phyloP scores from a whole-genome alignment of 2,329 filamentous ascomycete species.

The Hypomyces rosellus region DNA sequence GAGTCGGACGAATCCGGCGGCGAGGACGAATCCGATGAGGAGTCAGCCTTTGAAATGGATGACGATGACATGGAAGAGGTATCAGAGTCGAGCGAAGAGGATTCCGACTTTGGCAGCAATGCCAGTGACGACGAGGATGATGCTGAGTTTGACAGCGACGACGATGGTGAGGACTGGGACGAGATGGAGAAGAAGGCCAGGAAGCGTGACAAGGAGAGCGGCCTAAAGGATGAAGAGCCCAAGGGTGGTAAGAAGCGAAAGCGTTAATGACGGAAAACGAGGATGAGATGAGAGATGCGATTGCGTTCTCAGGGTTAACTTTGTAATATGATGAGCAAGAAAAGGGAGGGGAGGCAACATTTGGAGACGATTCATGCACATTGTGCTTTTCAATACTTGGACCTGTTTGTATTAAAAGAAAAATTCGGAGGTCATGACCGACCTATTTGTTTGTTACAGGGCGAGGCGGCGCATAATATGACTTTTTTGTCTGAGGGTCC shows the following conservation, averaged over 20 bases:
- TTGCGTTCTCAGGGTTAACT: not conserved
- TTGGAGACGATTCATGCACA: not conserved
- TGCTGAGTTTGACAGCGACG: constrained; percentile 60
- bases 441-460: not conserved
- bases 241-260: constrained; percentile 51
- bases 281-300: constrained; percentile 1
- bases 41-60: constrained; percentile 85
- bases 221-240: constrained; percentile 49
- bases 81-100: constrained; percentile 71
- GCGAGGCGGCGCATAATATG: not conserved
- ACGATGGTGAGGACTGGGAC: constrained; percentile 87
- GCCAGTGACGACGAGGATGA: constrained; percentile 71
- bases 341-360: not conserved
- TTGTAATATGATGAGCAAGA: not conserved
- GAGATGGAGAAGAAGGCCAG: constrained; percentile 87
- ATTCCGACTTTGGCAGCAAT: constrained; percentile 90
- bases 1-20: constrained; percentile 81
- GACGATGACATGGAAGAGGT: constrained; percentile 81
- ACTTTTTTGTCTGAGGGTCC: not conserved
- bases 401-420: not conserved
- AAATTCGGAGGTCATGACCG: not conserved
- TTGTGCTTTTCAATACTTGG: not conserved
- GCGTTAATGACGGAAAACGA: constrained; percentile 20
- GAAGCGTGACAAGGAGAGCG: constrained; percentile 67
- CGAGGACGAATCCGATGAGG: constrained; percentile 76